Evolutionary conservation across 2,329 filamentous ascomycete species (phyloP).

Genomic region (Trichoderma pleuroti): DNA sequence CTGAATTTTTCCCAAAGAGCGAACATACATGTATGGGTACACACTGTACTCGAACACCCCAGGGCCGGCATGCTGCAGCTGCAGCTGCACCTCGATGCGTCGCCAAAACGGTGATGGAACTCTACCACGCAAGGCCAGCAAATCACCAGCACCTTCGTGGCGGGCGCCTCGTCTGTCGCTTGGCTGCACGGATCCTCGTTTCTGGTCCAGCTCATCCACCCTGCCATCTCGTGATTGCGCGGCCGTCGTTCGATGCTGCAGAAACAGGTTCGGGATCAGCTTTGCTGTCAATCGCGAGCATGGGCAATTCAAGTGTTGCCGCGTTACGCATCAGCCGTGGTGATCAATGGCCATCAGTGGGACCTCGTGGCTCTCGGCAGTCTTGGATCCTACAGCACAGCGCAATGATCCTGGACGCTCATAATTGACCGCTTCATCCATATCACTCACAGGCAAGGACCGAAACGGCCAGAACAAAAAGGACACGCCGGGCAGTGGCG

Average conservation of each 20-base stretch:
- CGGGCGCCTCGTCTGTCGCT: constrained; percentile 5
- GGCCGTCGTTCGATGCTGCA: constrained; percentile 10
- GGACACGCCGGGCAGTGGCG: background rate
- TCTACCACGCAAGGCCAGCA: constrained; percentile 5
- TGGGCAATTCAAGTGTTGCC: background rate
- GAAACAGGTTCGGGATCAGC: constrained; percentile 4
- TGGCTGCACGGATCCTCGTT: background rate
- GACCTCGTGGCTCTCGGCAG: background rate
- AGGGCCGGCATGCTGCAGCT: background rate
- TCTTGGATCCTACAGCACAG: background rate
- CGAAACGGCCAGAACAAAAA: background rate
- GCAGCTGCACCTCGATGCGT: background rate
- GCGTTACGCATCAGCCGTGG: background rate
- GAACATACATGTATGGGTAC: background rate
- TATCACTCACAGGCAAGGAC: background rate
- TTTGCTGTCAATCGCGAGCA: background rate
- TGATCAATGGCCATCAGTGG: background rate
- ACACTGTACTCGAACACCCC: background rate
- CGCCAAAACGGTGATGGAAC: constrained; percentile 10
- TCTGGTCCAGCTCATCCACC: background rate
- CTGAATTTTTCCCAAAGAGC: background rate
- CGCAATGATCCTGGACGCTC: background rate
- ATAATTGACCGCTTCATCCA: background rate
- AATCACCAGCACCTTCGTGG: constrained; percentile 5
- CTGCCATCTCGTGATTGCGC: background rate